A percentile compares a stretch with the other conserved stretches of the same genome.
These are phyloP conservation scores for Moesziomyces sp. DNA, from an alignment of 1,284 basidiomycete species.

Conservation along the genomic window DNA sequence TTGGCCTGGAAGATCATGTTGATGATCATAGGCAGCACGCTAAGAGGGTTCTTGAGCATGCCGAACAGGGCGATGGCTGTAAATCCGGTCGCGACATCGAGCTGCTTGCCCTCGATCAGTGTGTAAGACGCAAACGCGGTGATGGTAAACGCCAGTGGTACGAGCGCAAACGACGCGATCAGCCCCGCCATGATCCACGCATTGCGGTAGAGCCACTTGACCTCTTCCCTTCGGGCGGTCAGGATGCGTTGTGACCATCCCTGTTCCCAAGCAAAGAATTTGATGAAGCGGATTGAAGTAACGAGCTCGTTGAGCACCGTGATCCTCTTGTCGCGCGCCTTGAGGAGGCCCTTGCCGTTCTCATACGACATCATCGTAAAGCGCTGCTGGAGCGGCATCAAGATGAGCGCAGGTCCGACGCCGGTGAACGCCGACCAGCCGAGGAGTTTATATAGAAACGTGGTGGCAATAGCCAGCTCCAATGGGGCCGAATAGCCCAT, in stretches of 20 bases:
- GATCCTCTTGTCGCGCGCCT: slow-evolving; percentile 42
- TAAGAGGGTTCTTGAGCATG: slow-evolving; percentile 52
- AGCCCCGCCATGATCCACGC: slow-evolving; percentile 12
- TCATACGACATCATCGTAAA: slow-evolving; percentile 20
- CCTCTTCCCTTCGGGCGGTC: slow-evolving; percentile 26
- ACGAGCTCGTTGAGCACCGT: slow-evolving; percentile 49
- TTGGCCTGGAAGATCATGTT: slow-evolving; percentile 72
- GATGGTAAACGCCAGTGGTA: slow-evolving; percentile 43
- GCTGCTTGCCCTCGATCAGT: slow-evolving; percentile 29
- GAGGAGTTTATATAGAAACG: slow-evolving; percentile 52
- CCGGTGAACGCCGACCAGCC: slow-evolving; percentile 53
- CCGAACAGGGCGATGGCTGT: slow-evolving; percentile 55
- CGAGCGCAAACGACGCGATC: slow-evolving; percentile 21
- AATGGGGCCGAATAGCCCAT: slow-evolving; percentile 40
- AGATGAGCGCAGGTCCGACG: slow-evolving; percentile 28
- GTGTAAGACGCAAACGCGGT: slow-evolving; percentile 52
- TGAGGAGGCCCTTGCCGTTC: slow-evolving; percentile 19
- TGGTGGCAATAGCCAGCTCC: slow-evolving; percentile 43
- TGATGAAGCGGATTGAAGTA: slow-evolving; percentile 54
- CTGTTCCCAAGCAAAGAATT: slow-evolving; percentile 57
- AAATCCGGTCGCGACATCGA: slow-evolving; percentile 49
- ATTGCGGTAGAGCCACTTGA: slow-evolving; percentile 17
- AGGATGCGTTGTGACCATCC: slow-evolving; percentile 32
- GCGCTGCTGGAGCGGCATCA: slow-evolving; percentile 39
- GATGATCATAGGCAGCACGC: slow-evolving; percentile 47